phyloP scores from a whole-genome alignment of 352 stramenopile species.

The Aphanomyces invadans region DNA sequence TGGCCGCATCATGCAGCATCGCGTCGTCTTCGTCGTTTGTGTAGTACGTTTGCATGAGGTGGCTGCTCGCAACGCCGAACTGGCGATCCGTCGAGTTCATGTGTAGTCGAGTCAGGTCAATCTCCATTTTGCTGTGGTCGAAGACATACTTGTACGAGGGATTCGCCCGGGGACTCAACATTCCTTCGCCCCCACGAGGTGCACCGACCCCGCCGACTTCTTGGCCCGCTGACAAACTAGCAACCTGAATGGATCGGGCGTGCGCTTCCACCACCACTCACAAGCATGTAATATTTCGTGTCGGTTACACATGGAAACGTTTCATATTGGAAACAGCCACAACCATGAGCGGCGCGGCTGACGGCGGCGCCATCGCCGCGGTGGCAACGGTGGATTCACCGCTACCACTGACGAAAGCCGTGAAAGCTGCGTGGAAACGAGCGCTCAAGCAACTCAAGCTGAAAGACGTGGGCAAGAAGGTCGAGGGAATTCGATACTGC shows the following conservation, averaged over 20 bases:
- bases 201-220: too few species aligned
- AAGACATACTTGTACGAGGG: not conserved
- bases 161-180: not conserved
- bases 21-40: constrained; percentile 8
- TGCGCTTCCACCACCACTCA: too few species aligned
- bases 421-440: constrained; percentile 19
- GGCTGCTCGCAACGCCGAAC: constrained; percentile 21
- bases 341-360: not conserved
- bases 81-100: constrained; percentile 1
- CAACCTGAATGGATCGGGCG: too few species aligned
- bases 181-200: not conserved
- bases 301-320: not conserved
- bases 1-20: not conserved
- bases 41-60: constrained; percentile 21
- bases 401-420: constrained; percentile 3
- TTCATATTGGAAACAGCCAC: not conserved
- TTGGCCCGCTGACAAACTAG: too few species aligned
- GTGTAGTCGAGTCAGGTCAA: not conserved
- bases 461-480: constrained; percentile 22
- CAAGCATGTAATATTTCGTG: too few species aligned
- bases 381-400: not conserved
- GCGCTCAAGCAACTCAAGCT: constrained; percentile 19
- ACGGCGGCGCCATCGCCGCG: not conserved
- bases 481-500: constrained; percentile 19
- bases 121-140: not conserved